A percentile compares a stretch with the other conserved stretches of the same genome.
phyloP scores from a whole-genome alignment of 192 early-diverging fungal species.

The Haplosporangium gracile region DNA sequence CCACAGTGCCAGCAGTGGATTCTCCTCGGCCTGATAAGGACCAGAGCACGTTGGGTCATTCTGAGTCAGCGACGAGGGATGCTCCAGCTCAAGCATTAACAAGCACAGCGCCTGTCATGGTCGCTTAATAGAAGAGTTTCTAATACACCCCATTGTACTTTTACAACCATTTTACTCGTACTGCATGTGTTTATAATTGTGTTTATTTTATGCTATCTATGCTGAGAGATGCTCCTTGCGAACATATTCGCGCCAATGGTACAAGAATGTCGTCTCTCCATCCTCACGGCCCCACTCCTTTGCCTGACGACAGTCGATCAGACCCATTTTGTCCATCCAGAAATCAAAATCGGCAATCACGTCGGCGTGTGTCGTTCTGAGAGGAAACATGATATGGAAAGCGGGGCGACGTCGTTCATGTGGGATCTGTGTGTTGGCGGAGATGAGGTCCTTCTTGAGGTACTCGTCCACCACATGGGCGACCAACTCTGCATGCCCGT shows the following conservation, averaged over 20 bases:
- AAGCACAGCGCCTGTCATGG: constrained; percentile 17
- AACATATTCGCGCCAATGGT: constrained; percentile 56
- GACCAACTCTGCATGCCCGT: constrained; percentile 64
- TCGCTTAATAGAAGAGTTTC: background rate
- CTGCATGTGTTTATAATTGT: background rate
- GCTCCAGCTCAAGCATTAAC: background rate
- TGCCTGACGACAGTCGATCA: constrained; percentile 40
- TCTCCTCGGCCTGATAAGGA: background rate
- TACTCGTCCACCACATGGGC: constrained; percentile 61
- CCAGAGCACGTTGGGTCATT: background rate
- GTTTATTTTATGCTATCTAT: background rate
- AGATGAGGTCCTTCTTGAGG: constrained; percentile 46
- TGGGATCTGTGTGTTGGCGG: background rate
- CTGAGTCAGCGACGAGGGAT: constrained; percentile 2
- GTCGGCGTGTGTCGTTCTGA: constrained; percentile 58
- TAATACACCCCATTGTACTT: constrained; percentile 7
- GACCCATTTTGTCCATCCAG: constrained; percentile 60
- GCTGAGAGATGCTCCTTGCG: constrained; percentile 36
- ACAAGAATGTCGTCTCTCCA: constrained; percentile 51
- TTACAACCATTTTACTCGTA: background rate
- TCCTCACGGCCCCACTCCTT: constrained; percentile 55
- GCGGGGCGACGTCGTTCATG: constrained; percentile 27
- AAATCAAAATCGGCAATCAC: constrained; percentile 65
- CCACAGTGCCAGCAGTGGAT: constrained; percentile 1
- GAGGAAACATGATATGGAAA: constrained; percentile 68